A percentile compares a stretch with the other conserved stretches of the same genome.
phyloP scores from a whole-genome alignment of 129 eudicot genomes.

The Calendula officinalis region DNA sequence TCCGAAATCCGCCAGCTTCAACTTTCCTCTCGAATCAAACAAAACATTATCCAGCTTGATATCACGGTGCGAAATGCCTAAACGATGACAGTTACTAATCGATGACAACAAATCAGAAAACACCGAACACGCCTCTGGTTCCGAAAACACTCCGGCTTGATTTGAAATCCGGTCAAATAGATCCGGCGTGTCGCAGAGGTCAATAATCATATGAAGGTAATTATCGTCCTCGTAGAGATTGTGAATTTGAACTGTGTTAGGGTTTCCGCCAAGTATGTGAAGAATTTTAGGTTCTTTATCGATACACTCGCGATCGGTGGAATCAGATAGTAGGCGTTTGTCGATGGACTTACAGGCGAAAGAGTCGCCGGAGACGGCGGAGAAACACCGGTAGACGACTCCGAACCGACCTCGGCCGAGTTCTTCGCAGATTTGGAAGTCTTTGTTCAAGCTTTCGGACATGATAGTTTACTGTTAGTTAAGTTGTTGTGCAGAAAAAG shows the following conservation, averaged over 20 bases:
- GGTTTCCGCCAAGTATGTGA: constrained; percentile 38
- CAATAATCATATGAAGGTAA: constrained; percentile 6
- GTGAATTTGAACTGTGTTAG: constrained; percentile 37
- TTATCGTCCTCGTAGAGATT: constrained; percentile 49
- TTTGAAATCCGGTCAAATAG: constrained; percentile 34
- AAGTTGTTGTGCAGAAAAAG: too few relatives aligned
- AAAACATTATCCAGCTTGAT: constrained; percentile 60
- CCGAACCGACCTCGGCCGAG: constrained; percentile 84
- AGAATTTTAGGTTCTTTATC: constrained; percentile 60
- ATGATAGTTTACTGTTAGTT: constrained; percentile 6
- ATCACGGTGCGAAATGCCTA: constrained; percentile 55
- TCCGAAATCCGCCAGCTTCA: constrained; percentile 65
- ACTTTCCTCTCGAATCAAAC: constrained; percentile 38
- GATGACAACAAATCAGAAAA: constrained; percentile 53
- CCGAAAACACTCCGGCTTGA: constrained; percentile 29
- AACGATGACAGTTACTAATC: constrained; percentile 49
- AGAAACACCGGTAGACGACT: constrained; percentile 64
- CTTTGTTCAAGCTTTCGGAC: constrained; percentile 46
- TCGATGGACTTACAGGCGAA: constrained; percentile 65
- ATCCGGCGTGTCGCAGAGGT: constrained; percentile 39
- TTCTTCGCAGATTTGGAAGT: constrained; percentile 53
- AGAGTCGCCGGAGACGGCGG: constrained; percentile 35
- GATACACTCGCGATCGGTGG: constrained; percentile 51
- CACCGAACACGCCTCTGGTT: constrained; percentile 40
- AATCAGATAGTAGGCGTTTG: constrained; percentile 34